phyloP scores from a whole-genome alignment of 2,329 filamentous ascomycete genomes.

The Monilinia aucupariae region DNA sequence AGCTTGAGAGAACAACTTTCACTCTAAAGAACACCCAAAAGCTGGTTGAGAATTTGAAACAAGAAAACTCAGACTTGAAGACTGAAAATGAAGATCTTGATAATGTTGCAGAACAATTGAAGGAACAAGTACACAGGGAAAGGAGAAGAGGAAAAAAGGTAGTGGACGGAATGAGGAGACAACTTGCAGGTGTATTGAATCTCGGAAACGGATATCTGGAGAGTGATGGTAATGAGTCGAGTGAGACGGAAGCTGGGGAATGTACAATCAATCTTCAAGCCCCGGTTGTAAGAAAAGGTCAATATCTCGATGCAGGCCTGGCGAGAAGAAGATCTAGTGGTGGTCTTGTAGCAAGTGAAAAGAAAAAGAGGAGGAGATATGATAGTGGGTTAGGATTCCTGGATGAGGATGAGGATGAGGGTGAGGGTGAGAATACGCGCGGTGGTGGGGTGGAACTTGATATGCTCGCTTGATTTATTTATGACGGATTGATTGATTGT shows the following conservation, averaged over 20 bases:
- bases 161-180: conserved; percentile 47
- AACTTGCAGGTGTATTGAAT: conserved; percentile 45
- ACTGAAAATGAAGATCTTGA: conserved; percentile 26
- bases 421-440: neutral
- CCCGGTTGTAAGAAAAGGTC: conserved; percentile 22
- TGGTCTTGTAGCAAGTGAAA: conserved; percentile 34
- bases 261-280: neutral
- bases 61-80: conserved; percentile 24
- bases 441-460: neutral
- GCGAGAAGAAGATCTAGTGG: conserved; percentile 29
- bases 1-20: conserved; percentile 45
- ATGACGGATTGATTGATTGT: neutral
- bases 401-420: conserved; percentile 44
- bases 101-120: conserved; percentile 8
- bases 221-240: conserved; percentile 16
- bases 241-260: conserved; percentile 9
- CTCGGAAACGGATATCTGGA: conserved; percentile 44
- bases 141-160: conserved; percentile 43
- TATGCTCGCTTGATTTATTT: neutral
- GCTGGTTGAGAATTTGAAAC: conserved; percentile 4
- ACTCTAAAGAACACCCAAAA: conserved; percentile 34
- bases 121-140: conserved; percentile 44
- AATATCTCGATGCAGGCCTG: conserved; percentile 24
- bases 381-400: conserved; percentile 53
- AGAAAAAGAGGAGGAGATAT: conserved; percentile 40